Evolutionary conservation across 306 rosid species (phyloP).

Genomic region (Spatholobus suberectus): DNA sequence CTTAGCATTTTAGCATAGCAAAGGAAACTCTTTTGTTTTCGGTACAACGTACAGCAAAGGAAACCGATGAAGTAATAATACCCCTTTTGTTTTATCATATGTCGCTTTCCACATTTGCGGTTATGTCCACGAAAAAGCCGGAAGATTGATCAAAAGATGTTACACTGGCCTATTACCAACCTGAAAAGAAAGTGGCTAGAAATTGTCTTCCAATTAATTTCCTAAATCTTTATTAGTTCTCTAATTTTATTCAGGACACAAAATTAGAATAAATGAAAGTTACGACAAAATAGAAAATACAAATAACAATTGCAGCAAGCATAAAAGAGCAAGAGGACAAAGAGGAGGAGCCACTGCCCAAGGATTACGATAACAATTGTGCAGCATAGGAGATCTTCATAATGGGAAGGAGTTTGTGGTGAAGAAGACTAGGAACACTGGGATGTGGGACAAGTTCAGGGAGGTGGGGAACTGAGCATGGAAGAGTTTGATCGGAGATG

Average conservation of each 20-base stretch:
- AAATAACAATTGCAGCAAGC: not conserved
- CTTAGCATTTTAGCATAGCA: not conserved
- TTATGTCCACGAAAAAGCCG: not conserved
- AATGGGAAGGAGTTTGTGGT: not conserved
- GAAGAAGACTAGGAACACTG: not conserved
- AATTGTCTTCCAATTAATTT: not conserved
- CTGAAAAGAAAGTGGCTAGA: not conserved
- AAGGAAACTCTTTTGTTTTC: too few relatives aligned
- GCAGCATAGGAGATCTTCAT: not conserved
- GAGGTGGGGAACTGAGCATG: slow-evolving; percentile 1
- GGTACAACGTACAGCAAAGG: too few relatives aligned
- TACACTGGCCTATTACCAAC: not conserved
- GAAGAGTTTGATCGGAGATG: not conserved
- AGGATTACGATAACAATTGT: not conserved
- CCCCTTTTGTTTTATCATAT: not conserved
- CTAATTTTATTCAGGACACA: not conserved
- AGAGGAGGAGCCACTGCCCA: not conserved
- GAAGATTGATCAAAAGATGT: not conserved
- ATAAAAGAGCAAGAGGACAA: not conserved
- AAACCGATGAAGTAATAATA: not conserved
- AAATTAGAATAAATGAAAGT: not conserved
- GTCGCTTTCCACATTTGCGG: not conserved
- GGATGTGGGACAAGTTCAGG: not conserved
- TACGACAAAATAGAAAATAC: not conserved
- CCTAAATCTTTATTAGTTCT: not conserved